Conservation (phyloP, 306 rosid genomes). For the Crotalaria pallida region DNA sequence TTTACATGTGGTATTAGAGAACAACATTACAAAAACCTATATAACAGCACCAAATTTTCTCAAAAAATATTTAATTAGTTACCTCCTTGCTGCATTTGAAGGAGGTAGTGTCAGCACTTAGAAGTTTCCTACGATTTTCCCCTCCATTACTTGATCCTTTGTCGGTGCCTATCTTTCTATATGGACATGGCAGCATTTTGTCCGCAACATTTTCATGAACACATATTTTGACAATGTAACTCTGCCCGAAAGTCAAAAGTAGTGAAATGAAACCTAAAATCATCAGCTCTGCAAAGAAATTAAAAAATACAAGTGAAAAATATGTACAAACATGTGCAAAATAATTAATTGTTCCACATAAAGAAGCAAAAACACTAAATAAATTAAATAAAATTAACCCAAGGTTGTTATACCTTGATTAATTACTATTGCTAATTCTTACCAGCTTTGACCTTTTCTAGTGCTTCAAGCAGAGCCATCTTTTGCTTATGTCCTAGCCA, state of each 20-base stretch:
- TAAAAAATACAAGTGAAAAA: neutral
- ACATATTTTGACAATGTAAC: constrained; percentile 67
- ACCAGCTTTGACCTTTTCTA: constrained; percentile 92
- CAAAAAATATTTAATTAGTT: constrained; percentile 1
- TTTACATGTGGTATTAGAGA: too few relatives aligned
- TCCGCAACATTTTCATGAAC: constrained; percentile 45
- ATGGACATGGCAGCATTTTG: constrained; percentile 68
- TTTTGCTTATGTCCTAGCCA: constrained; percentile 30
- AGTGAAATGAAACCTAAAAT: constrained; percentile 89
- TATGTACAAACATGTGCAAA: neutral
- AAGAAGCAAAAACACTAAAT: neutral
- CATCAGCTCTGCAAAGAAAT: constrained; percentile 84
- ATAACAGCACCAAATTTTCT: too few relatives aligned
- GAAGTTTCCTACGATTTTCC: constrained; percentile 49
- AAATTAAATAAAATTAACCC: too few relatives aligned
- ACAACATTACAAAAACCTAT: too few relatives aligned
- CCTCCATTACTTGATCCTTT: constrained; percentile 11
- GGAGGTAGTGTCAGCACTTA: constrained; percentile 36
- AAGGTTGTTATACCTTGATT: neutral
- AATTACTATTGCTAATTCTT: too few relatives aligned
- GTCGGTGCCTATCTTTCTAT: neutral
- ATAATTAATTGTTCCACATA: neutral
- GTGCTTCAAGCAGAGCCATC: constrained; percentile 81
- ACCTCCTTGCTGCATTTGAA: constrained; percentile 52
- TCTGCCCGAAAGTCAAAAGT: constrained; percentile 81